These are phyloP conservation scores for Sanguinoderma infundibulare DNA, from an alignment of 1,284 basidiomycete species.

Conservation along the genomic window DNA sequence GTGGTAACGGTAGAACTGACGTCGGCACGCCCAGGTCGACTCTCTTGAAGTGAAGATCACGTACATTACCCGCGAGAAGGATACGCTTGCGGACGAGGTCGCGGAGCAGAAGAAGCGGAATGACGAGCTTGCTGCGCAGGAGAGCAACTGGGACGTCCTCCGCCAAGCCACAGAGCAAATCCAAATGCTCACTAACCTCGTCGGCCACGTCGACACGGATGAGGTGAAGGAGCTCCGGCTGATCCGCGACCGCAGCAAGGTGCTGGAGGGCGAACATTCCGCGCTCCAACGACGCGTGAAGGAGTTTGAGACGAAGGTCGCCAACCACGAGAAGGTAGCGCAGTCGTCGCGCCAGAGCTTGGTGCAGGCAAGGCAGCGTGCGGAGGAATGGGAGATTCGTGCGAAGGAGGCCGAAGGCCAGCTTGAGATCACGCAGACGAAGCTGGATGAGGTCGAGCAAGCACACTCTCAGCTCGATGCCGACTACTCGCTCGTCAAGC, in stretches of 20 bases:
- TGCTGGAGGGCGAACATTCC: constrained; percentile 68
- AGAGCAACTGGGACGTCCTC: constrained; percentile 73
- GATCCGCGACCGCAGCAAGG: constrained; percentile 65
- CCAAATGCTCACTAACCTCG: constrained; percentile 60
- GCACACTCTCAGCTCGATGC: constrained; percentile 65
- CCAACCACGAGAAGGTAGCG: constrained; percentile 64
- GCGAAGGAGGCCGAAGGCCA: constrained; percentile 72
- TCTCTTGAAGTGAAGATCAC: constrained; percentile 61
- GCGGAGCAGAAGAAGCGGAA: constrained; percentile 59
- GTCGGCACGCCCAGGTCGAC: constrained; percentile 49
- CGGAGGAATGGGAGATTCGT: constrained; percentile 78
- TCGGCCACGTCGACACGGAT: constrained; percentile 68
- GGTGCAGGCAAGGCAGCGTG: constrained; percentile 72
- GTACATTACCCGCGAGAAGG: constrained; percentile 64
- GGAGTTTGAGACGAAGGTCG: constrained; percentile 67
- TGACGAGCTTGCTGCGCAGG: constrained; percentile 61
- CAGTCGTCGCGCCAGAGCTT: constrained; percentile 65
- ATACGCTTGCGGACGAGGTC: constrained; percentile 54
- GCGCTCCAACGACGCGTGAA: constrained; percentile 72
- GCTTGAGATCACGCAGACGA: constrained; percentile 59
- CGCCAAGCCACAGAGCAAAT: constrained; percentile 71
- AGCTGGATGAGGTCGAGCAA: constrained; percentile 70
- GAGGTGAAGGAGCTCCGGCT: constrained; percentile 72
- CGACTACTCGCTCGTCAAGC: constrained; percentile 65
- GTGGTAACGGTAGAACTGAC: too few relatives aligned